Evolutionary conservation across 345 rosid species (phyloP), one percentile per base, ranked within the genome.

Genomic region (Hibiscus trionum): DNA sequence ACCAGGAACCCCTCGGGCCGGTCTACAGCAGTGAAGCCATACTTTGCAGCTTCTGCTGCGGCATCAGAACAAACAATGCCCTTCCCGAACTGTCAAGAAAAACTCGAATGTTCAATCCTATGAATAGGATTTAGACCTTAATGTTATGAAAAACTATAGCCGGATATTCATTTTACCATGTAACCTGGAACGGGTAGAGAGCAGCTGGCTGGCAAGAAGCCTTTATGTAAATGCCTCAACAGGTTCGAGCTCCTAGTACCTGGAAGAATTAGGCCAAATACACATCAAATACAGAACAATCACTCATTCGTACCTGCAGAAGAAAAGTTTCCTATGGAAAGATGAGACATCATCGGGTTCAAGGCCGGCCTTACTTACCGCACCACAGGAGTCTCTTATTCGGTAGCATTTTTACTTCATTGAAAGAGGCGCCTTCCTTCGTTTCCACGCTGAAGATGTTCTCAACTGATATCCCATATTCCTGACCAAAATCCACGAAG

Each of bases 51-150:
- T 75, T 95, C 96, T 12, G 93, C 91, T 0, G 93, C 92, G n/a
- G 93, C 90, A 78, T 92, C 97, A 1, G 89, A 86, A 53, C 96
- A 90, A n/a, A 95, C 90, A 6, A 92, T 84, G 0, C 91, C 97
- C 72, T 55, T 88, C 56, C 97, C 97, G 53, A 95, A 86, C 99
- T 90, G 76, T 1, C 1, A 4, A 12, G 2, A 56, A 26, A 15
- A 56, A 3, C 3, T 11, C 7, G 10, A 7, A 7, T 8, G 33
- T 27, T 66, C 16, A 46, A 24, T 21, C 31, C 31, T 58, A 17
- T 58, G 39, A 35, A 35, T 35, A 35, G 39, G 6, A 35, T 35
- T 35, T 35, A 35, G 39, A 35, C 39, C 39, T 35, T 5, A 35
- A 35, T 35, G 39, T 5, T 4, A 35, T 35, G 39, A 35, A 35